These are phyloP conservation scores for Rubroshorea leprosula DNA, from an alignment of 345 rosid genomes.

Conservation along the genomic window DNA sequence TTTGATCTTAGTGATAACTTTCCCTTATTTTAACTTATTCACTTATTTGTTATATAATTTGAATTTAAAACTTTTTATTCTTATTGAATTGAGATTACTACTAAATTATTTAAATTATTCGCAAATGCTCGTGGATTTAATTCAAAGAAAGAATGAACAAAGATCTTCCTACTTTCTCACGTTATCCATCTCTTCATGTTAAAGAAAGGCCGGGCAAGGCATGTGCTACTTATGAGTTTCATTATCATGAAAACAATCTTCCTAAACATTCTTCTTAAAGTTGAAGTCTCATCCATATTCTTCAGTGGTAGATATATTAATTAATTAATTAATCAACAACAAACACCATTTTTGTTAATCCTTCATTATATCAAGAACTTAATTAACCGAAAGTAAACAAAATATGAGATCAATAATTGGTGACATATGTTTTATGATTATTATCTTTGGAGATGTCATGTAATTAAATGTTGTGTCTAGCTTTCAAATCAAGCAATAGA, in stretches of 20 bases:
- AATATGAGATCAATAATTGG: slow-evolving; percentile 14
- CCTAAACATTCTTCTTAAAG: slow-evolving; percentile 4
- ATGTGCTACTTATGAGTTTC: neutral
- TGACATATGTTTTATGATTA: slow-evolving; percentile 6
- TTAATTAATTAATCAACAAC: slow-evolving; percentile 1
- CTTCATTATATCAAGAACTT: neutral
- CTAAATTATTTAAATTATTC: too few species aligned
- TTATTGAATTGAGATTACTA: too few species aligned
- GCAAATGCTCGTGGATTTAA: neutral
- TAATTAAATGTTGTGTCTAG: too few species aligned
- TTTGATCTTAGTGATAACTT: too few species aligned
- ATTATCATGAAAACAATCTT: neutral
- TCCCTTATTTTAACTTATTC: too few species aligned
- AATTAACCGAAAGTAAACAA: neutral
- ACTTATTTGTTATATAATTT: too few species aligned
- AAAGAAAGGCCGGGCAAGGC: neutral
- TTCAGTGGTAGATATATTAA: neutral
- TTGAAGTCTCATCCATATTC: slow-evolving; percentile 3
- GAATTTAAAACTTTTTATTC: too few species aligned
- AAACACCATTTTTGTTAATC: neutral
- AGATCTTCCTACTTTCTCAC: neutral
- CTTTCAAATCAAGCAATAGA: too few species aligned
- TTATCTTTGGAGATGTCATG: neutral
- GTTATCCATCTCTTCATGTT: neutral
- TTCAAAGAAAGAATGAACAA: neutral